Conservation (phyloP, 2,329 filamentous ascomycete genomes). For the Epichloe baconii region DNA sequence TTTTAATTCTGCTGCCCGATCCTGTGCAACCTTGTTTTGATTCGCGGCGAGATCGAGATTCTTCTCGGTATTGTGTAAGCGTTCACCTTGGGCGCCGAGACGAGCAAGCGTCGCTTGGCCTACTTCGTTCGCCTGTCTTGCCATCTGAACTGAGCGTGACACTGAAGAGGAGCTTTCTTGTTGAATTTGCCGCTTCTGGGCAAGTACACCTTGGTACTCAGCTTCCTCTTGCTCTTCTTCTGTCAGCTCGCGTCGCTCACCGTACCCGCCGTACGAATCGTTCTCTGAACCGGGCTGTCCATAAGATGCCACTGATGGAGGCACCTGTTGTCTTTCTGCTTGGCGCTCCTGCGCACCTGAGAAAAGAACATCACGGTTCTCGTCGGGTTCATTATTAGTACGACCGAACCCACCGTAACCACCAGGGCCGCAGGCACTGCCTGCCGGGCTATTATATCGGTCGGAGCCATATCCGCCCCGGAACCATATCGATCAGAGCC, state of each 20-base stretch:
- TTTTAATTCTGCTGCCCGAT: slow-evolving; percentile 72
- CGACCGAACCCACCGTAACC: slow-evolving; percentile 49
- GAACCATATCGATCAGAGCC: slow-evolving; percentile 40
- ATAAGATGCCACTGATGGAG: slow-evolving; percentile 10
- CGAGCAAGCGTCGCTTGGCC: slow-evolving; percentile 59
- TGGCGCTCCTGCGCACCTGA: slow-evolving; percentile 38
- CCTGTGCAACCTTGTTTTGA: slow-evolving; percentile 63
- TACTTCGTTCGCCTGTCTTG: slow-evolving; percentile 34
- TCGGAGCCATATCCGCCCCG: slow-evolving; percentile 38
- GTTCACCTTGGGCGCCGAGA: slow-evolving; percentile 66
- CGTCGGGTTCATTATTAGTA: slow-evolving; percentile 30
- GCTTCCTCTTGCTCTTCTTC: slow-evolving; percentile 65
- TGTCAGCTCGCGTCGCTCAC: slow-evolving; percentile 65
- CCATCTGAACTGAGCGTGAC: slow-evolving; percentile 27
- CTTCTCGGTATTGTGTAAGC: slow-evolving; percentile 68
- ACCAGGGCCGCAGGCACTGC: slow-evolving; percentile 32
- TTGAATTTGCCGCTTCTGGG: slow-evolving; percentile 53
- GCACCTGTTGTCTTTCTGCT: slow-evolving; percentile 24
- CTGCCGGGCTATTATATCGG: slow-evolving; percentile 24
- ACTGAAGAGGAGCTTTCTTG: slow-evolving; percentile 48
- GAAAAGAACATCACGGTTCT: slow-evolving; percentile 52
- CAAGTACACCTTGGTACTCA: slow-evolving; percentile 50
- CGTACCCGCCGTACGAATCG: slow-evolving; percentile 37
- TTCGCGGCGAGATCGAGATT: slow-evolving; percentile 71
- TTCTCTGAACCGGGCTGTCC: slow-evolving; percentile 14